Conservation (phyloP, 2,329 filamentous ascomycete genomes). For the Blastomyces parvus region DNA sequence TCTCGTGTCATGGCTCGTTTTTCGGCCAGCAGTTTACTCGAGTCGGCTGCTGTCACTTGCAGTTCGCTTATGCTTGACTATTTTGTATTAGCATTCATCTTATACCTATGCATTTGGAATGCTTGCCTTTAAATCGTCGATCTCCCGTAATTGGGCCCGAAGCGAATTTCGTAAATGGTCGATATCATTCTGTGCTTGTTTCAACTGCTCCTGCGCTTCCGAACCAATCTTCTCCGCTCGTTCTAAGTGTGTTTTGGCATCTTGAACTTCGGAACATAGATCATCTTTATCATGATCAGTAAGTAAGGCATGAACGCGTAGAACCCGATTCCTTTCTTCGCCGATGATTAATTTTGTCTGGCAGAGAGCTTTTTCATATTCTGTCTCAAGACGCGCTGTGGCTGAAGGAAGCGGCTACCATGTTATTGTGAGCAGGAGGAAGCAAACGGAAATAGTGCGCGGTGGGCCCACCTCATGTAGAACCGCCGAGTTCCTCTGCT, state of each 20-base stretch:
- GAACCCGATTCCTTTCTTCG: slow-evolving; percentile 62
- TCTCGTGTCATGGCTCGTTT: slow-evolving; percentile 54
- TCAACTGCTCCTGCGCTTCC: slow-evolving; percentile 39
- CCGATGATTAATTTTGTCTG: slow-evolving; percentile 59
- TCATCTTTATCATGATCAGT: slow-evolving; percentile 64
- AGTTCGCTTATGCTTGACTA: slow-evolving; percentile 55
- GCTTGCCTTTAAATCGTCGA: slow-evolving; percentile 48
- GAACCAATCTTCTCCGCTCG: slow-evolving; percentile 38
- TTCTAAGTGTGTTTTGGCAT: slow-evolving; percentile 48
- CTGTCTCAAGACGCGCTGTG: slow-evolving; percentile 22
- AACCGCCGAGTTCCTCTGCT: neutral
- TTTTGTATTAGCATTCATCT: neutral
- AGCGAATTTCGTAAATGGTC: slow-evolving; percentile 25
- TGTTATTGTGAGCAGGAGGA: neutral
- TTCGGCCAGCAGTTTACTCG: slow-evolving; percentile 58
- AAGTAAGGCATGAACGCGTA: slow-evolving; percentile 60
- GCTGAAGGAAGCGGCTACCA: neutral
- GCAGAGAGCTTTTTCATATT: slow-evolving; percentile 47
- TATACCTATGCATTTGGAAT: neutral
- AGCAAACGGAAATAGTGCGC: neutral
- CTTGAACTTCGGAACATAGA: slow-evolving; percentile 54
- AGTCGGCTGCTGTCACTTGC: slow-evolving; percentile 57
- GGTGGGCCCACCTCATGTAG: neutral
- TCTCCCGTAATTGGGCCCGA: slow-evolving; percentile 44
- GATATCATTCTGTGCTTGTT: slow-evolving; percentile 41